These are phyloP conservation scores for Papilionanthe hybrid DNA, from an alignment of 116 monocot genomes.

Conservation along the genomic window DNA sequence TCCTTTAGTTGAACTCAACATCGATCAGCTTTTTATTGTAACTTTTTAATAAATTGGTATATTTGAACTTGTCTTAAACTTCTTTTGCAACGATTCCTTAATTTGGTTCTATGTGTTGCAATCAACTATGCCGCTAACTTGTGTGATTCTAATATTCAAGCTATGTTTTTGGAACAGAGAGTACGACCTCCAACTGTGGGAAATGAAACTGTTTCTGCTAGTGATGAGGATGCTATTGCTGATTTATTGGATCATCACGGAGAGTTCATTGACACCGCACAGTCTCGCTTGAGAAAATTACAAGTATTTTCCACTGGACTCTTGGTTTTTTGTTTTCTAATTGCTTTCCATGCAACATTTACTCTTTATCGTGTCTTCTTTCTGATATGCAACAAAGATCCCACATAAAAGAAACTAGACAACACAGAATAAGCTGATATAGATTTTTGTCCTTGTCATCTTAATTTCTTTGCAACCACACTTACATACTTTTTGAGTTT, in stretches of 20 bases:
- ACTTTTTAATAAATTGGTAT: neutral
- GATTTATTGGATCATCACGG: slow-evolving; percentile 68
- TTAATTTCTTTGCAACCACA: neutral
- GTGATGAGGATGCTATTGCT: slow-evolving; percentile 76
- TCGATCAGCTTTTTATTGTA: neutral
- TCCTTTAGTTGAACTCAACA: neutral
- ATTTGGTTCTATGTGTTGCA: neutral
- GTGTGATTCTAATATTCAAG: slow-evolving; percentile 10
- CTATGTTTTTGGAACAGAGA: slow-evolving; percentile 39
- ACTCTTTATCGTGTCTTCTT: neutral
- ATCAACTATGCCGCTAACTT: neutral
- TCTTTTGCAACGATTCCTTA: neutral
- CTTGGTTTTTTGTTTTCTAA: neutral
- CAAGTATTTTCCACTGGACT: slow-evolving; percentile 39
- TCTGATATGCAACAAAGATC: neutral
- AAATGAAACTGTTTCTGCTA: slow-evolving; percentile 49
- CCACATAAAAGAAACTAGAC: neutral
- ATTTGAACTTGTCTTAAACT: neutral
- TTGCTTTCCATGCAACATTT: neutral
- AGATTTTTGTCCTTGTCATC: neutral
- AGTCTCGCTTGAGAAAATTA: slow-evolving; percentile 80
- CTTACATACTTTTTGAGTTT: neutral
- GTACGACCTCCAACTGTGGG: slow-evolving; percentile 16
- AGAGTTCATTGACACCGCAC: slow-evolving; percentile 57
- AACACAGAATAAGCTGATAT: no score